A percentile compares a stretch with the other conserved stretches of the same genome.
These are phyloP conservation scores for Lithospermum erythrorhizon DNA, from an alignment of 257 asterid species.

Conservation along the genomic window DNA sequence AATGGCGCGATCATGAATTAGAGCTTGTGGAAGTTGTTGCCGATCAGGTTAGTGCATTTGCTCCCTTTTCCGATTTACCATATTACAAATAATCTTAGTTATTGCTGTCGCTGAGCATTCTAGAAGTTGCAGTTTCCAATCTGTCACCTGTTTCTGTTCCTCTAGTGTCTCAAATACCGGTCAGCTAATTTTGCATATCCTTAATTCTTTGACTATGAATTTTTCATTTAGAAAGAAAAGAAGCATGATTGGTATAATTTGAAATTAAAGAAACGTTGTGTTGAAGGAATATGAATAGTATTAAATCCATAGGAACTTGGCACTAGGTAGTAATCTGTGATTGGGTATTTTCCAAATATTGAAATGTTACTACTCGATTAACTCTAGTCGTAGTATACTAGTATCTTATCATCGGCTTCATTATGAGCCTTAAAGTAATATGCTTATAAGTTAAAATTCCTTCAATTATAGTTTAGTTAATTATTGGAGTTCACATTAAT, in stretches of 20 bases:
- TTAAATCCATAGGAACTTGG: background rate
- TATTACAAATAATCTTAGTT: background rate
- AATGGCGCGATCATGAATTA: constrained; percentile 69
- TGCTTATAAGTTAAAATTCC: too few relatives aligned
- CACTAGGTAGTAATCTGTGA: background rate
- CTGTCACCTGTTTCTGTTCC: background rate
- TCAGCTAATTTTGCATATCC: background rate
- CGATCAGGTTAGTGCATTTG: constrained; percentile 43
- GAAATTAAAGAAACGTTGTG: background rate
- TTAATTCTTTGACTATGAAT: background rate
- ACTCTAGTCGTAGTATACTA: too few relatives aligned
- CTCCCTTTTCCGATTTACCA: background rate
- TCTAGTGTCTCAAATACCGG: too few relatives aligned
- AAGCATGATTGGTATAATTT: background rate
- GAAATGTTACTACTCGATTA: background rate
- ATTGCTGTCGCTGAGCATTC: background rate
- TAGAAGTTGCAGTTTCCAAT: background rate
- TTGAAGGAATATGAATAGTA: background rate
- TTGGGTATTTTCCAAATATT: background rate
- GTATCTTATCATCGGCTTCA: too few relatives aligned
- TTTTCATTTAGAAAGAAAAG: background rate
- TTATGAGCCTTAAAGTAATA: too few relatives aligned
- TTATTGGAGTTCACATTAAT: too few relatives aligned
- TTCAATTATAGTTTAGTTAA: too few relatives aligned
- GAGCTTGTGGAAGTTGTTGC: constrained; percentile 77